Base-by-base conservation (phyloP, 192 early-diverging fungal genomes). In the Backusella morwellensis region DNA sequence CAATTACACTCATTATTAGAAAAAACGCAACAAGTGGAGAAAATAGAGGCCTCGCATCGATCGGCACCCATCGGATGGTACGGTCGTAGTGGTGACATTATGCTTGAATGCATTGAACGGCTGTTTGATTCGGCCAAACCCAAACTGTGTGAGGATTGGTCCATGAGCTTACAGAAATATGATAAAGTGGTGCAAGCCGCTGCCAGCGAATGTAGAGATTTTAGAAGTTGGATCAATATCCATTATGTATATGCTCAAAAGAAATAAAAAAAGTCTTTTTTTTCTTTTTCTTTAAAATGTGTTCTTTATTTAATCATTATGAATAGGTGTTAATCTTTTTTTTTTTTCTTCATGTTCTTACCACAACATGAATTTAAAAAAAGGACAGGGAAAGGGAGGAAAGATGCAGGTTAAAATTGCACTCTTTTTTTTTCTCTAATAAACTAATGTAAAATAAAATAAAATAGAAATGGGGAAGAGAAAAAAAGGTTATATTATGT, bases 81-180 rank as follows among this genome's bases (percentile, higher is more conserved):
- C 14, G 80, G 80, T 14, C 70, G 54, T 63, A 26, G 66, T 19
- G 80, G 80, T 6, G 80, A 82, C 56, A 35, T 78, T 6, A 63
- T 66, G 19, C 34, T 78, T 1, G 80, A 82, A 59, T 42, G 40
- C 15, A n/a, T 71, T 9, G 69, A 70, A 7, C 68, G 80, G 6
- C 35, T 82, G 1, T 78, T 78, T 66, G 74, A 82, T 42, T 74
- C 80, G 1, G 35, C 73, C 14, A 74, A 71, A 44, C 80, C 80
- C 17, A 70, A 74, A 68, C 29, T 82, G 14, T 82, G 80, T 54
- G 80, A 82, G 29, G 80, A 82, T 72, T 82, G 80, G 80, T 75
- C 66, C 6, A 82, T 82, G 73, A 70, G 67, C 41, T 50, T 70
- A 36, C 69, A 56, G 19, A 82, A 82, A 41, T 82, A 82, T 40